Conservation (phyloP, 2,329 filamentous ascomycete genomes). For the Aspergillus pseudoterreus region DNA sequence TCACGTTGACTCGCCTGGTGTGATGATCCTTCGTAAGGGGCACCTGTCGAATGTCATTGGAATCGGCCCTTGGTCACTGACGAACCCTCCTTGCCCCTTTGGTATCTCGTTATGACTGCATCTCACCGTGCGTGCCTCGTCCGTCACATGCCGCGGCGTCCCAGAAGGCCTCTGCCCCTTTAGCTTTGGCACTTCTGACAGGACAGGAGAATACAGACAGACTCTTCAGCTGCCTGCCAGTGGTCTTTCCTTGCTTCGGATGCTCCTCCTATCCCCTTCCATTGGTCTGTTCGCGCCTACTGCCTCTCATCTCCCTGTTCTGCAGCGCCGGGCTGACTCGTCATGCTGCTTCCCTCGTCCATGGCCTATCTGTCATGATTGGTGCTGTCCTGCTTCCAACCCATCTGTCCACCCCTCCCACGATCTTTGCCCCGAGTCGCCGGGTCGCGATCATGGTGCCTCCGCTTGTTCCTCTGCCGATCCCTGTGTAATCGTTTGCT, state of each 20-base stretch:
- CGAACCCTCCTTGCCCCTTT: not conserved
- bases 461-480: not conserved
- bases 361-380: not conserved
- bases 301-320: not conserved
- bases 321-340: slow-evolving; percentile 2
- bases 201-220: not conserved
- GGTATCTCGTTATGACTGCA: not conserved
- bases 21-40: not conserved
- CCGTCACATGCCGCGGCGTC: not conserved
- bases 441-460: not conserved
- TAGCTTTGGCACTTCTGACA: not conserved
- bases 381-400: not conserved
- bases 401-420: not conserved
- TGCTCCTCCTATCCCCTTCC: not conserved
- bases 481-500: slow-evolving; percentile 4
- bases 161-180: not conserved
- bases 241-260: not conserved
- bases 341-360: not conserved
- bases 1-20: not conserved
- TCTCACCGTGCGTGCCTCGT: not conserved
- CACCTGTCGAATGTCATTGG: not conserved
- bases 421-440: not conserved
- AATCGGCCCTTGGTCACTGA: not conserved
- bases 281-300: not conserved
- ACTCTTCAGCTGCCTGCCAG: slow-evolving; percentile 2